Evolutionary conservation across 2,329 filamentous ascomycete species (phyloP).

Genomic region (Malbranchea cinnamomea): DNA sequence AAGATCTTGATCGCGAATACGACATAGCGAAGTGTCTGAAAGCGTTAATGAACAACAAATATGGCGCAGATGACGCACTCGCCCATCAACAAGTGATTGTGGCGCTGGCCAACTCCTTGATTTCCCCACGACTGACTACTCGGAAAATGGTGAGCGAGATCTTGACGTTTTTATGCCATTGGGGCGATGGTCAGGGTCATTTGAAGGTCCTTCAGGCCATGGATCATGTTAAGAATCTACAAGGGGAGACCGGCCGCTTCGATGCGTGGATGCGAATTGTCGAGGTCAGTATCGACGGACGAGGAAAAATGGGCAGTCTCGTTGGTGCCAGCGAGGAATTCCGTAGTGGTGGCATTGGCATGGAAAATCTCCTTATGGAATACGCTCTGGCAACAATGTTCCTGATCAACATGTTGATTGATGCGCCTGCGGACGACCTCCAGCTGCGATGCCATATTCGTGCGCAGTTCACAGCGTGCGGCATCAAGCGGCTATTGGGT

Average conservation of each 20-base stretch:
- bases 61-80: slow-evolving; percentile 89
- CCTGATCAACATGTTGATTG: slow-evolving; percentile 90
- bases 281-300: slow-evolving; percentile 89
- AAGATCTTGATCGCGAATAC: slow-evolving; percentile 80
- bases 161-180: slow-evolving; percentile 88
- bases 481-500: slow-evolving; percentile 79
- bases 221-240: slow-evolving; percentile 75
- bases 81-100: slow-evolving; percentile 80
- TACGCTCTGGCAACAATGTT: slow-evolving; percentile 92
- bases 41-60: slow-evolving; percentile 98
- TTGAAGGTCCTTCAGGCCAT: slow-evolving; percentile 85
- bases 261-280: slow-evolving; percentile 98
- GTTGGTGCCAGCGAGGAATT: slow-evolving; percentile 95
- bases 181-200: slow-evolving; percentile 78
- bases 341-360: slow-evolving; percentile 87
- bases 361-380: slow-evolving; percentile 98
- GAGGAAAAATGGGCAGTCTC: slow-evolving; percentile 96
- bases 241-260: slow-evolving; percentile 87
- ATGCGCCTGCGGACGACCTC: slow-evolving; percentile 76
- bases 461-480: slow-evolving; percentile 89
- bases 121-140: slow-evolving; percentile 78
- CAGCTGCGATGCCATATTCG: slow-evolving; percentile 87
- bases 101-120: slow-evolving; percentile 70
- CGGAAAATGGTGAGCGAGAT: slow-evolving; percentile 93
- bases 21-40: slow-evolving; percentile 97